Evolutionary conservation across 345 rosid species (phyloP), one percentile per base, ranked within the genome.

Genomic region (Crucihimalaya himalaica): DNA sequence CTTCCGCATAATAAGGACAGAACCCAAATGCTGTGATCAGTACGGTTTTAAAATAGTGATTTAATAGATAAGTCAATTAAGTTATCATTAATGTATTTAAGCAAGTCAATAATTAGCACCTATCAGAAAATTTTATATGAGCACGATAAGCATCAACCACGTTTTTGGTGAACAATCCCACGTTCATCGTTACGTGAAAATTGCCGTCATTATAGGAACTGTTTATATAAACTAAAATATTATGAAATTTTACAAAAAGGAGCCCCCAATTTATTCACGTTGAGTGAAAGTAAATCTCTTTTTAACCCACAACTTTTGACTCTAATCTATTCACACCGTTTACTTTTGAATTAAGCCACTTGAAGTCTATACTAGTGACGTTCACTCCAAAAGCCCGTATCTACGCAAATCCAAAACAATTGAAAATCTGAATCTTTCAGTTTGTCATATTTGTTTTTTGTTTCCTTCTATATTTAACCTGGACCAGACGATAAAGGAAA

Each of bases 231-330:
- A 20, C 2, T 4, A 19, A 15, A 46, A n/a, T n/a, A n/a, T n/a
- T n/a, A n/a, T n/a, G n/a, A n/a, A n/a, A n/a, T n/a, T n/a, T 19
- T 29, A 42, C 21, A 56, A 43, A 68, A 69, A 20, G 45, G 45
- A 42, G 14, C 27, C 19, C 5, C 13, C 40, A 13, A 4, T 28
- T 57, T 31, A 32, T 45, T 35, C 12, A 58, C 57, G 56, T 32
- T 57, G 56, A 45, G 9, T 18, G 20, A 52, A 72, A 63, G 76
- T 63, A 29, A 53, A 52, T 29, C 13, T 63, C 54, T 52, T 72
- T 63, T 43, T 42, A 63, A 72, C 76, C 76, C 55, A 63, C 70
- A 72, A 53, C 32, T 72, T 63, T 72, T 53, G 70, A 72, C 77
- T 63, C 63, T 43, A 29, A 43, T 63, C 35, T 28, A 54, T 42